phyloP scores from a whole-genome alignment of 2,329 filamentous ascomycete genomes.

The Bipolaris bicolor region DNA sequence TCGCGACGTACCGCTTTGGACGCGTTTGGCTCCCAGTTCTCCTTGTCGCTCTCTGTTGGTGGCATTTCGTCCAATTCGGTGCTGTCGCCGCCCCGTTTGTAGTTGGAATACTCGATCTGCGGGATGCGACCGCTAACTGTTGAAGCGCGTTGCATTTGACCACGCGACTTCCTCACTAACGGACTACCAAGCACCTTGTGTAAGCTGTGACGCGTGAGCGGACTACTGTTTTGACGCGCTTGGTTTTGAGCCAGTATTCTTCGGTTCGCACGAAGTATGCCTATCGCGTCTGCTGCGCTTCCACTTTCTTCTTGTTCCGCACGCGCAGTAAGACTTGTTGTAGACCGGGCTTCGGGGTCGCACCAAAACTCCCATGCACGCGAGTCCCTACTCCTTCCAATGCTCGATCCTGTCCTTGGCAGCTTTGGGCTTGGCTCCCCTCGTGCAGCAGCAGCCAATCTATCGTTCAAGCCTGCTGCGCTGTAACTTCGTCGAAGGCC shows the following conservation, averaged over 20 bases:
- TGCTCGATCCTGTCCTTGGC: constrained; percentile 59
- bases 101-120: constrained; percentile 26
- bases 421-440: constrained; percentile 43
- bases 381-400: constrained; percentile 81
- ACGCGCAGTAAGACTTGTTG: constrained; percentile 72
- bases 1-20: constrained; percentile 39
- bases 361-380: constrained; percentile 92
- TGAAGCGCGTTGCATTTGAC: constrained; percentile 44
- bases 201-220: constrained; percentile 40
- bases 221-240: constrained; percentile 70
- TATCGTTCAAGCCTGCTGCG: constrained; percentile 57
- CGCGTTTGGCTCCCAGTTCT: constrained; percentile 75
- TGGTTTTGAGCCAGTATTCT: constrained; percentile 60
- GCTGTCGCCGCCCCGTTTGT: constrained; percentile 28
- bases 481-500: constrained; percentile 74
- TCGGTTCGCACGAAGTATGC: constrained; percentile 73
- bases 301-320: constrained; percentile 81
- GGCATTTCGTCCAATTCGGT: constrained; percentile 56
- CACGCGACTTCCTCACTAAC: constrained; percentile 46
- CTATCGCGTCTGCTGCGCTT: constrained; percentile 81
- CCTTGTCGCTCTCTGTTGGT: constrained; percentile 86
- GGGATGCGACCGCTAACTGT: constrained; percentile 46
- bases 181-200: constrained; percentile 39
- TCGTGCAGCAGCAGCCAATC: constrained; percentile 36
- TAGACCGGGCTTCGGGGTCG: constrained; percentile 76